Evolutionary conservation across 306 rosid genomes (phyloP).

Genomic region (Prunus dulcis): DNA sequence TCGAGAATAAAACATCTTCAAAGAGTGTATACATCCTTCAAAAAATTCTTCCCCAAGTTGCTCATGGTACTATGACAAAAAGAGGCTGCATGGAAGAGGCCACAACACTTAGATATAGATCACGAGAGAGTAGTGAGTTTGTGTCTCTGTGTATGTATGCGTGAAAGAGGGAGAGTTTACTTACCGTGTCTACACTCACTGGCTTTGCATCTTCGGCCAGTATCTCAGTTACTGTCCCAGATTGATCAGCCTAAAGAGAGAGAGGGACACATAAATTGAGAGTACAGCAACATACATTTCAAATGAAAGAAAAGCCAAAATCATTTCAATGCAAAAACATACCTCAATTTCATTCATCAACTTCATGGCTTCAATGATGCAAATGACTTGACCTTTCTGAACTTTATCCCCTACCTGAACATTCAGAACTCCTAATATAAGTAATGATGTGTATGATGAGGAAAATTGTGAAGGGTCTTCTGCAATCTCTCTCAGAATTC

Average conservation of each 20-base stretch:
- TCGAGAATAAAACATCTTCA: constrained; percentile 13
- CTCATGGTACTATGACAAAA: constrained; percentile 63
- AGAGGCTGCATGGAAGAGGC: constrained; percentile 60
- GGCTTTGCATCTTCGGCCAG: constrained; percentile 64
- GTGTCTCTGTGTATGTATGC: neutral
- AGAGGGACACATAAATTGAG: neutral
- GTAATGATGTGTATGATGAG: neutral
- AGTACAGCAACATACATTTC: neutral
- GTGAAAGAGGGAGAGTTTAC: constrained; percentile 11
- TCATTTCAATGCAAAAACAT: constrained; percentile 1
- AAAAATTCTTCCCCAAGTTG: constrained; percentile 17
- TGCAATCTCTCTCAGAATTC: constrained; percentile 3
- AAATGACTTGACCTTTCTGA: constrained; percentile 81
- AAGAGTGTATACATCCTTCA: constrained; percentile 1
- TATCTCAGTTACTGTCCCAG: constrained; percentile 74
- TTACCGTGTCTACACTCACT: constrained; percentile 80
- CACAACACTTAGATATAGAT: constrained; percentile 16
- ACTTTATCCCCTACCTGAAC: constrained; percentile 93
- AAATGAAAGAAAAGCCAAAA: neutral
- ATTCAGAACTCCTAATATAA: neutral
- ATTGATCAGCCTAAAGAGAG: constrained; percentile 72
- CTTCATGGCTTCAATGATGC: constrained; percentile 97
- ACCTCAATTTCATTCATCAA: constrained; percentile 97
- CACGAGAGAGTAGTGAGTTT: neutral
- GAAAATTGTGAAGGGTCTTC: neutral